Base-by-base conservation (phyloP, 1,284 basidiomycete genomes). In the Coniferiporia weirii region DNA sequence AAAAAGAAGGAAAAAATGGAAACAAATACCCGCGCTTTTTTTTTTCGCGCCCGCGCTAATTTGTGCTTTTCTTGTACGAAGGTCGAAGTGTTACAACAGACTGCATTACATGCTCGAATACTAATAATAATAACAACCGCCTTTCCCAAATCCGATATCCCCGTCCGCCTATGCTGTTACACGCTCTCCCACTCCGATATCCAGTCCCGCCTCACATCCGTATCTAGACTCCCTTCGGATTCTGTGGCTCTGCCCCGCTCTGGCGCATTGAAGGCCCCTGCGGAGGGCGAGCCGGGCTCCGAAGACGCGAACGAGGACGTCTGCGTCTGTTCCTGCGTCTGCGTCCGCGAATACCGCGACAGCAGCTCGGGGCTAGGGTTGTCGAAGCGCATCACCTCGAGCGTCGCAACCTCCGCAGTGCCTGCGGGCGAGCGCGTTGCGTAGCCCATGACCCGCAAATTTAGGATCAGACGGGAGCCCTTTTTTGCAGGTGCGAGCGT, bases 391-490 rank as follows among this genome's bases (percentile, higher is more conserved):
- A 54, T 54, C 52, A 54, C 43, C 52, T 54, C 52, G 6, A 54
- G 38, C 38, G 52, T 54, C 10, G 20, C 52, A 10, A 45, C 13
- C 1, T 38, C 38, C 35, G 38, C 20, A 1, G 12, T 22, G 4
- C 17, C 50, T 5, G 17, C 27, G 6, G 27, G 50, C 50, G 50
- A 32, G 4, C 20, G 17, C 36, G 35, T 19, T 9, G 27, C 38
- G 22, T 20, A 32, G 36, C 35, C 43, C 10, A 38, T 10, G 22
- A 43, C 54, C 44, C 54, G 54, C 13, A 56, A 17, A 27, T 56
- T 56, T 8, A 56, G 54, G 44, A 56, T 49, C 19, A 56, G 32
- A 27, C 54, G 44, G 38, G 54, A 46, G n/a, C 54, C 54, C 43
- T 43, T 27, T n/a, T 13, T 13, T 12, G 35, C 13, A 27, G 7